phyloP scores from a whole-genome alignment of 2,329 filamentous ascomycete species.

The Hymenoscyphus fraxineus region DNA sequence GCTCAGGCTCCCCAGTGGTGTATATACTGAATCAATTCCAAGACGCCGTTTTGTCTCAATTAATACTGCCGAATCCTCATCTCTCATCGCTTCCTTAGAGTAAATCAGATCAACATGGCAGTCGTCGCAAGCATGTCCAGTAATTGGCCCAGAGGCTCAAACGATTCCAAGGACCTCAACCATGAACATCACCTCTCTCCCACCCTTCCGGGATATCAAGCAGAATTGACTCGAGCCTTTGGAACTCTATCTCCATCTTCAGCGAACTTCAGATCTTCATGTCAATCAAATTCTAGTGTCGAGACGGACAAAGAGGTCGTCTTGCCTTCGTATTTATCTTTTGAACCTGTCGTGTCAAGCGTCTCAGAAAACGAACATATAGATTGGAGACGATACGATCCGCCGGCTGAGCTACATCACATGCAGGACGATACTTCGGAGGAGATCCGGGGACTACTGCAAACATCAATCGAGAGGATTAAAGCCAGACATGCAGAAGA shows the following conservation, averaged over 20 bases:
- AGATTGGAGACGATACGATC: conserved; percentile 47
- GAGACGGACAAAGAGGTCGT: conserved; percentile 11
- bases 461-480: conserved; percentile 45
- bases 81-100: neutral
- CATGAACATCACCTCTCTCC: neutral
- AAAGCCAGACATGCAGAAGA: conserved; percentile 37
- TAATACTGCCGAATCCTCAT: neutral
- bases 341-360: conserved; percentile 23
- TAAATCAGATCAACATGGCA: neutral
- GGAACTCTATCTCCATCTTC: neutral
- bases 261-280: neutral
- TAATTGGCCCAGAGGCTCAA: neutral
- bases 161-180: neutral
- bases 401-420: conserved; percentile 42
- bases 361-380: conserved; percentile 23
- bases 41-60: neutral
- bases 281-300: conserved; percentile 22
- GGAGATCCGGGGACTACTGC: conserved; percentile 41
- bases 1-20: neutral
- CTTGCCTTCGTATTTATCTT: conserved; percentile 20
- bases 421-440: conserved; percentile 40
- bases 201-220: neutral
- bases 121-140: neutral
- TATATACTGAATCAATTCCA: neutral
- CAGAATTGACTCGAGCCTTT: neutral